Base-by-base conservation (phyloP, 345 rosid species). In the Arabis hirsuta region DNA sequence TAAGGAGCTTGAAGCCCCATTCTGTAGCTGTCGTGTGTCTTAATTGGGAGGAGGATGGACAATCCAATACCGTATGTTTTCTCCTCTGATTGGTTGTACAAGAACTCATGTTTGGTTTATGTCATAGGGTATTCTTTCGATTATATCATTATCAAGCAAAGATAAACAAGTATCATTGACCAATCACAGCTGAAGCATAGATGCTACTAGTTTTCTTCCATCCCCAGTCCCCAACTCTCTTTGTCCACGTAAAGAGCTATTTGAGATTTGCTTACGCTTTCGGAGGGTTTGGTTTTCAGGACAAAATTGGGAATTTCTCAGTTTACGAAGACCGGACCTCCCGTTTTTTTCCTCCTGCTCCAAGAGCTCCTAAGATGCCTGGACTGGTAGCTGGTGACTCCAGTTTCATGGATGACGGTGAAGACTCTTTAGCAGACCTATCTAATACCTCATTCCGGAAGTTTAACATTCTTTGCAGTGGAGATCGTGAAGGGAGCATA, bases 391-490 rank as follows among this genome's bases (percentile, higher is more conserved):
- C 90, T 62, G 96, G 97, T 61, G 98, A 94, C 74, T 73, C 88
- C 57, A 87, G 84, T 66, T 89, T 89, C 84, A 79, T 77, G 84
- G 96, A 94, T 71, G 97, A 88, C 32, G 76, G 76, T 65, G 96
- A 88, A 78, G 98, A 94, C 80, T 89, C 95, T 62, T 86, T 89
- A 26, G 80, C 70, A 69, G 95, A 89, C 78, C 83, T 91, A 59
- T 88, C 98, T 50, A 84, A 82, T 71, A 84, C 92, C 57, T 88
- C 93, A 9, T 81, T 86, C 80, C 91, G 83, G 46, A 81, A 88
- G n/a, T 91, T 91, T 81, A 94, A 91, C 81, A 80, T 91, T 74
- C 86, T 94, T 22, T 91, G 97, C 73, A 89, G 97, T 71, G 91
- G 90, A 62, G 92, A 91, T 78, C 88, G 69, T 65, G 90, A 91